Evolutionary conservation across 176 grass and related monocot genomes (phyloP).

Genomic region (Oryza rufipogon): DNA sequence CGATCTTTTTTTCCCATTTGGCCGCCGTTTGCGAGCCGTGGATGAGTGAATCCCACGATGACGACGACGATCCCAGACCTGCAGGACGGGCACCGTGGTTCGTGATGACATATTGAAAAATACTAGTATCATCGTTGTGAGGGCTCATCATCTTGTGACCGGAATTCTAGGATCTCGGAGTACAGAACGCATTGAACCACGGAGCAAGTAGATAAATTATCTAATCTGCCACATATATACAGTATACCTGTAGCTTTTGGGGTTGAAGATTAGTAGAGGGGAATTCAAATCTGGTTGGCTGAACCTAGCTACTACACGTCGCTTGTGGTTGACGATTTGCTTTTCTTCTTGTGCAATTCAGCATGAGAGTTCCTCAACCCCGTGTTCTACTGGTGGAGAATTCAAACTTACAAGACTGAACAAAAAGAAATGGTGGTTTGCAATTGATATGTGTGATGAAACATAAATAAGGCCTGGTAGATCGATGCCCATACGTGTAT

Average conservation of each 20-base stretch:
- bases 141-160: constrained; percentile 1
- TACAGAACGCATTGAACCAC: background rate
- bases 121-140: background rate
- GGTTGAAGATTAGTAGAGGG: background rate
- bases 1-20: background rate
- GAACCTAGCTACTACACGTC: background rate
- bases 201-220: background rate
- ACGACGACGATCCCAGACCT: constrained; percentile 16
- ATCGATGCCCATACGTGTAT: background rate
- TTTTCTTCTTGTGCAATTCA: constrained; percentile 11
- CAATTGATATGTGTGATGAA: background rate
- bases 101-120: background rate
- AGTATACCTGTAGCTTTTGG: background rate
- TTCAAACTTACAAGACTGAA: background rate
- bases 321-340: constrained; percentile 16
- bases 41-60: background rate
- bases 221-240: background rate
- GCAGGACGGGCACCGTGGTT: background rate
- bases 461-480: background rate
- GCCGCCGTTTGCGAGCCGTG: constrained; percentile 4
- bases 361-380: background rate
- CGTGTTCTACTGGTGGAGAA: background rate
- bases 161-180: constrained; percentile 39
- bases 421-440: background rate
- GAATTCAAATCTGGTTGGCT: background rate